Percentiles rank a stretch among this genome's conserved stretches.
Conservation (phyloP, 805 yeast species). For the Kluyveromyces dobzhanskii region DNA sequence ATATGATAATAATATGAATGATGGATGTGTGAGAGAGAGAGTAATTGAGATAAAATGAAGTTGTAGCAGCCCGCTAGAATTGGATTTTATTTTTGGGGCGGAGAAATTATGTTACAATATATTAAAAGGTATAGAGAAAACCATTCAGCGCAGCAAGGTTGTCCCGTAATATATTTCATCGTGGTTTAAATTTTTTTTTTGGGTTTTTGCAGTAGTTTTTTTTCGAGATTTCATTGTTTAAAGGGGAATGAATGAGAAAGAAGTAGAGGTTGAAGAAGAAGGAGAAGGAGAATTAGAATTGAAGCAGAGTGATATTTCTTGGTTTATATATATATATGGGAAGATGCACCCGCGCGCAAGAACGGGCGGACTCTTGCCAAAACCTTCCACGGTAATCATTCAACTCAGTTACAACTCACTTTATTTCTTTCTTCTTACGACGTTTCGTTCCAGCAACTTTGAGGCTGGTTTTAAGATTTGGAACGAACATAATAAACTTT, state of each 20-base stretch:
- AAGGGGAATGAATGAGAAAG: background rate
- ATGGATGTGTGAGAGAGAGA: background rate
- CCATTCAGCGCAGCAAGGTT: conserved; percentile 1
- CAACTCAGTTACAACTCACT: background rate
- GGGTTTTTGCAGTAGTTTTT: background rate
- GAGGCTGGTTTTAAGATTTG: conserved; percentile 97
- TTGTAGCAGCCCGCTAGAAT: too few species aligned
- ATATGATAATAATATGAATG: too few species aligned
- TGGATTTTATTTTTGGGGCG: too few species aligned
- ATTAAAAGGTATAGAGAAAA: background rate
- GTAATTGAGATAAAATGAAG: conserved; percentile 1
- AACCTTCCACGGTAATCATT: conserved; percentile 1
- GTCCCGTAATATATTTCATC: background rate
- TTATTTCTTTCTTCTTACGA: conserved; percentile 29
- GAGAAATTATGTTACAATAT: conserved; percentile 3
- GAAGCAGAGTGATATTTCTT: too few species aligned
- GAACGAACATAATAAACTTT: conserved; percentile 90
- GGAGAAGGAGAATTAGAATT: background rate
- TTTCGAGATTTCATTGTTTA: conserved; percentile 1
- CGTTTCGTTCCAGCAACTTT: conserved; percentile 41
- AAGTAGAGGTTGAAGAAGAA: background rate
- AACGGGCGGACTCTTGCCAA: too few species aligned
- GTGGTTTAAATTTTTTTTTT: background rate
- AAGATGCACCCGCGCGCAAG: too few species aligned
- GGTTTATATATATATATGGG: too few species aligned